phyloP scores from a whole-genome alignment of 1,139 yeast species.

The Blastobotrys elegans region DNA sequence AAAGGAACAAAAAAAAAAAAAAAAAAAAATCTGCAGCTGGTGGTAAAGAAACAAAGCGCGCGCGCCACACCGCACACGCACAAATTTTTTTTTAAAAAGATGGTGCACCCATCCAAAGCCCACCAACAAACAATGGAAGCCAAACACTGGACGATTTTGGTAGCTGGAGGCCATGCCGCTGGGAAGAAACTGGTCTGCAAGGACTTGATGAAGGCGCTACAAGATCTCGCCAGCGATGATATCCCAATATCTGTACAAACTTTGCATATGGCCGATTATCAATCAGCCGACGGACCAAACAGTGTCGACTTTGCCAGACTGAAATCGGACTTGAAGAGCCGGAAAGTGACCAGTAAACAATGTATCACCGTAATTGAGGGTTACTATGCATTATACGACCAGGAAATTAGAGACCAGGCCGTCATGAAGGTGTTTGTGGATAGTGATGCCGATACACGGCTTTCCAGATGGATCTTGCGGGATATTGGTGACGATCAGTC shows the following conservation, averaged over 20 bases:
- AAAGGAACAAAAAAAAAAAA: not conserved
- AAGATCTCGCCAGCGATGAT: constrained; percentile 14
- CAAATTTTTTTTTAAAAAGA: not conserved
- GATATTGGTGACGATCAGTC: constrained; percentile 28
- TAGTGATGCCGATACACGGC: constrained; percentile 77
- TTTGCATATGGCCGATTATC: constrained; percentile 31
- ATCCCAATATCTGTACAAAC: constrained; percentile 17
- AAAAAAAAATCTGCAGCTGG: not conserved
- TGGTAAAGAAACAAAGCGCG: not conserved
- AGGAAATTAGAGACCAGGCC: constrained; percentile 51
- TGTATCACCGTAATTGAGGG: constrained; percentile 64
- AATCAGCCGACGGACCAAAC: constrained; percentile 23
- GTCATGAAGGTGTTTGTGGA: constrained; percentile 73
- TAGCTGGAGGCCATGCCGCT: constrained; percentile 75
- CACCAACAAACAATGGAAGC: not conserved
- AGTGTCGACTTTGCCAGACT: constrained; percentile 40
- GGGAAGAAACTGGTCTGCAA: constrained; percentile 44
- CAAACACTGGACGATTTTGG: constrained; percentile 42
- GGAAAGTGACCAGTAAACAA: constrained; percentile 6
- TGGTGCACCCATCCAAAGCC: not conserved
- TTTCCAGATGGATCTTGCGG: constrained; percentile 60
- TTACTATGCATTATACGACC: constrained; percentile 70
- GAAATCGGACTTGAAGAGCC: constrained; percentile 23
- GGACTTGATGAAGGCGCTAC: constrained; percentile 23
- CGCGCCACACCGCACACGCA: too few species aligned